Base-by-base conservation (phyloP, 106 monocot genomes). In the Acorus calamus region DNA sequence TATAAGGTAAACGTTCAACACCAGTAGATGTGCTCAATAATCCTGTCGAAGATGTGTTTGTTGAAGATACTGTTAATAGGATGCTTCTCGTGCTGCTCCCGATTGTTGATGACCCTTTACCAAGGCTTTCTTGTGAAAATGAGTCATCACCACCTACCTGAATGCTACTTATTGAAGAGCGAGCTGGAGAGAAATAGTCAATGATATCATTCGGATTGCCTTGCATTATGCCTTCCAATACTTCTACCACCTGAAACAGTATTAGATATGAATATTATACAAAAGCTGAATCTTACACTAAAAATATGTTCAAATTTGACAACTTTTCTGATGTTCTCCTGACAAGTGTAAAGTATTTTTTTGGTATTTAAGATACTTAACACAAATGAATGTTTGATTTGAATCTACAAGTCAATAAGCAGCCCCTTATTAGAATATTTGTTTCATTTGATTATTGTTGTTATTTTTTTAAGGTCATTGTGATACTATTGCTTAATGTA, bases 221-320 rank as follows among this genome's bases (percentile, higher is more conserved):
- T 28, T 70, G 47, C 8, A 70, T 54, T 66, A 70, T 74, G 69
- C 65, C 55, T 61, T 60, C 59, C 28, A 79, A 49, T 59, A 43
- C 65, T 50, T 43, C 44, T 52, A 74, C 79, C 44, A 79, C 79
- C 79, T 79, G 74, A 64, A 47, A 55, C 50, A 14, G 56, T 42
- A 52, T n/a, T 7, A 69, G 6, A 60, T 10, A 3, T 5, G 42
- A 3, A 48, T 46, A 7, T 8, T 46, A 11, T 7, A 48, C 12
- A 46, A 68, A 41, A 42, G 42, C 6, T 42, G 8, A 49, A 5
- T 4, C 8, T 28, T 48, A 11, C 7, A 4, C n/a, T 12, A 41
- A 47, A 46, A 14, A 46, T 62, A 8, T 47, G 44, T 7, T 4
- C 43, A 61, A 42, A 46, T 8, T 7, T 4, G 2, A 52, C 0